These are phyloP conservation scores for Dendrocalamus sinicus DNA, from an alignment of 176 grass and related monocot genomes.

Conservation along the genomic window DNA sequence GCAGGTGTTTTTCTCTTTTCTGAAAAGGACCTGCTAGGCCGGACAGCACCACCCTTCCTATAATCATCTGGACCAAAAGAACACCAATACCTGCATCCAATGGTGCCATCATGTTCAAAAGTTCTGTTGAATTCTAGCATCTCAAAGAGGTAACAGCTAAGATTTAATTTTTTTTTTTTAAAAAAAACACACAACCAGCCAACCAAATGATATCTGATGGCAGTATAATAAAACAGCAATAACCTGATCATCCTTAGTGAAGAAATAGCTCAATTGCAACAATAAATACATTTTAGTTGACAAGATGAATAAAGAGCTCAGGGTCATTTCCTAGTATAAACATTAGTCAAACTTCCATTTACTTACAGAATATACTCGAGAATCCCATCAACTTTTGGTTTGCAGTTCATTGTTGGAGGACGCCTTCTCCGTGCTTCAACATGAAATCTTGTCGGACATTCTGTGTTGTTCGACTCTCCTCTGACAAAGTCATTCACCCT, in stretches of 20 bases:
- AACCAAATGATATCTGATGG: not conserved
- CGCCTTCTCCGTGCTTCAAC: constrained; percentile 88
- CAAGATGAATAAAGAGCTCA: constrained; percentile 22
- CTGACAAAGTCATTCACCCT: constrained; percentile 87
- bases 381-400: constrained; percentile 97
- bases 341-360: constrained; percentile 29
- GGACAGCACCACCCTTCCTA: constrained; percentile 72
- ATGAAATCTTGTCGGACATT: constrained; percentile 84
- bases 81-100: constrained; percentile 89
- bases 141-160: constrained; percentile 17
- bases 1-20: constrained; percentile 83
- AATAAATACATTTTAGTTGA: constrained; percentile 3
- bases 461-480: constrained; percentile 88
- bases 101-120: constrained; percentile 30
- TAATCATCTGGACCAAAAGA: constrained; percentile 97
- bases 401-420: constrained; percentile 63
- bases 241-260: not conserved
- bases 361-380: constrained; percentile 99
- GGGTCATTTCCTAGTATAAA: not conserved
- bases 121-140: constrained; percentile 24
- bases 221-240: not conserved
- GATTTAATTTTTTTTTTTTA: not conserved
- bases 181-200: not conserved
- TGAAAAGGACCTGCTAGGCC: constrained; percentile 75
- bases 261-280: not conserved